Evolutionary conservation across 176 grass and related monocot species (phyloP).

Genomic region (Tillandsia leiboldiana): DNA sequence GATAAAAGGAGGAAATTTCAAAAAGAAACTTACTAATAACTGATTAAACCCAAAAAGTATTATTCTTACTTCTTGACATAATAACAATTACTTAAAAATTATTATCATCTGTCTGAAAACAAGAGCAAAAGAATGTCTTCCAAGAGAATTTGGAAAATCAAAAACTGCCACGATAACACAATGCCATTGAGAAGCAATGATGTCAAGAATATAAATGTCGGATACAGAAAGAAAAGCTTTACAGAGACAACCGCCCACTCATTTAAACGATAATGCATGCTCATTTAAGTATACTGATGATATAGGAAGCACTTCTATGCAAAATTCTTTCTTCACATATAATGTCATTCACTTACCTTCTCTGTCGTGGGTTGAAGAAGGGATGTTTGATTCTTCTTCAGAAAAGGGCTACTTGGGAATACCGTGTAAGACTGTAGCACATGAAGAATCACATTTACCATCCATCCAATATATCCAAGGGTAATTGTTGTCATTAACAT

Average conservation of each 20-base stretch:
- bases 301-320: not conserved
- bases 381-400: conserved; percentile 46
- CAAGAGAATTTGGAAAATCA: too few species aligned
- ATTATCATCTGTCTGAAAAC: not conserved
- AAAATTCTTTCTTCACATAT: not conserved
- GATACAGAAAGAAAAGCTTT: too few species aligned
- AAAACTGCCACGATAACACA: too few species aligned
- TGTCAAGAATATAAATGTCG: too few species aligned
- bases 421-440: conserved; percentile 79
- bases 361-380: conserved; percentile 31
- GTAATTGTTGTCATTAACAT: conserved; percentile 91
- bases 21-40: conserved; percentile 11
- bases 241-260: too few species aligned
- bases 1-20: conserved; percentile 25
- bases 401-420: conserved; percentile 28
- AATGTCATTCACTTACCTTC: conserved; percentile 38
- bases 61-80: too few species aligned
- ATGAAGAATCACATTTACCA: conserved; percentile 75
- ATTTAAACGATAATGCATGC: too few species aligned
- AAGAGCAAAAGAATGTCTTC: not conserved
- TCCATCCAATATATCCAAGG: conserved; percentile 98
- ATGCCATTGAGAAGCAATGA: too few species aligned
- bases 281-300: too few species aligned
- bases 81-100: too few species aligned
- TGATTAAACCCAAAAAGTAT: not conserved